Conservation (phyloP, 129 eudicot species). For the Lonicera japonica region DNA sequence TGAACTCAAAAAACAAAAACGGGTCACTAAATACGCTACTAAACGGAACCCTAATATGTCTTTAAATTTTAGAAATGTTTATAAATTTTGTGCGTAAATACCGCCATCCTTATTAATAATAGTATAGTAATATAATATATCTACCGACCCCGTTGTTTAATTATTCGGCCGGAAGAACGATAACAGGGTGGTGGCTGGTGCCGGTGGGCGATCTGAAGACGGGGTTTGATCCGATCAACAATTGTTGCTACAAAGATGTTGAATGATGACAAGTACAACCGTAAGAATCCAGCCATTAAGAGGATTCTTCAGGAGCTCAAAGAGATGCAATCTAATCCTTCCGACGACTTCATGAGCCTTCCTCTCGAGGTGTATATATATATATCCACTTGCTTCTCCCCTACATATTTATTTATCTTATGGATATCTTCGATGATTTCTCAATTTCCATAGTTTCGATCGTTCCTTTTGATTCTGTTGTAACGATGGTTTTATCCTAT, state of each 20-base stretch:
- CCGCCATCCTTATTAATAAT: too few relatives aligned
- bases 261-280: slow-evolving; percentile 71
- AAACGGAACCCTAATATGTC: too few relatives aligned
- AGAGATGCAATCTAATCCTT: slow-evolving; percentile 98
- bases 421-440: slow-evolving; percentile 7
- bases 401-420: not conserved
- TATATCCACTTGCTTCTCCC: not conserved
- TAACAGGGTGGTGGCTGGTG: not conserved
- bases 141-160: too few relatives aligned
- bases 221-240: not conserved
- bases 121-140: too few relatives aligned
- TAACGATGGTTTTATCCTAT: too few relatives aligned
- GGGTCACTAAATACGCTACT: too few relatives aligned
- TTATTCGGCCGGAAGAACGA: too few relatives aligned
- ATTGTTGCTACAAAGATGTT: not conserved
- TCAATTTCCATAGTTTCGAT: too few relatives aligned
- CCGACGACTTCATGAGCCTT: slow-evolving; percentile 90
- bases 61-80: too few relatives aligned
- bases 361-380: slow-evolving; percentile 99
- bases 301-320: slow-evolving; percentile 92
- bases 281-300: slow-evolving; percentile 89
- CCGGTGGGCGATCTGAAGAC: not conserved
- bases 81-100: too few relatives aligned
- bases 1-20: too few relatives aligned
- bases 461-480: too few relatives aligned